phyloP scores from a whole-genome alignment of 805 yeast species.

The Wickerhamomyces bovis region DNA sequence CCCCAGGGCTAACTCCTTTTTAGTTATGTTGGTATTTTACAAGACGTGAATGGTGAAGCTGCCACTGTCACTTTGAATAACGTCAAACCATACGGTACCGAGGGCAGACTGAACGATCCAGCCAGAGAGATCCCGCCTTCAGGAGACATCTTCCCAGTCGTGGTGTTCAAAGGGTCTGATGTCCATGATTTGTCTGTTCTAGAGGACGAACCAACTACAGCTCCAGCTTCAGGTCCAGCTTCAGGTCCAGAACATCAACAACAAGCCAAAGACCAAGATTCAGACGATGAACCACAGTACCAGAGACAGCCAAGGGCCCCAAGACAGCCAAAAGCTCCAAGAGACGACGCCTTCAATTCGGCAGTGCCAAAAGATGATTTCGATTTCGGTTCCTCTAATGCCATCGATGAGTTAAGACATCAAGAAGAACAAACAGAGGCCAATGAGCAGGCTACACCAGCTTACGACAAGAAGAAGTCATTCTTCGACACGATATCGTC shows the following conservation, averaged over 20 bases:
- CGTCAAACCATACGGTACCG: constrained; percentile 87
- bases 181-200: constrained; percentile 85
- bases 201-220: constrained; percentile 37
- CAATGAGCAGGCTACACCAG: constrained; percentile 20
- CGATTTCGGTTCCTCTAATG: constrained; percentile 71
- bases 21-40: constrained; percentile 85
- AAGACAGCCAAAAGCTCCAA: constrained; percentile 3
- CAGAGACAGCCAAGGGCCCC: constrained; percentile 4
- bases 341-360: constrained; percentile 13
- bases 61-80: constrained; percentile 80
- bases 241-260: constrained; percentile 4
- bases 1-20: not conserved
- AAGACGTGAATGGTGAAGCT: constrained; percentile 81
- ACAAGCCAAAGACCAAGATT: not conserved
- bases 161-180: constrained; percentile 86
- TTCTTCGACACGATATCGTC: constrained; percentile 85
- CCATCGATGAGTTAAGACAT: constrained; percentile 23
- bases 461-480: constrained; percentile 75
- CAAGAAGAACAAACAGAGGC: constrained; percentile 8
- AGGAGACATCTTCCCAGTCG: constrained; percentile 60
- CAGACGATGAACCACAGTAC: constrained; percentile 2
- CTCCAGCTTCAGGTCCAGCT: not conserved
- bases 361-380: constrained; percentile 53
- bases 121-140: constrained; percentile 68
- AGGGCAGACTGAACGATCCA: constrained; percentile 75